phyloP scores from a whole-genome alignment of 2,329 filamentous ascomycete species.

The Xylaria sp. region DNA sequence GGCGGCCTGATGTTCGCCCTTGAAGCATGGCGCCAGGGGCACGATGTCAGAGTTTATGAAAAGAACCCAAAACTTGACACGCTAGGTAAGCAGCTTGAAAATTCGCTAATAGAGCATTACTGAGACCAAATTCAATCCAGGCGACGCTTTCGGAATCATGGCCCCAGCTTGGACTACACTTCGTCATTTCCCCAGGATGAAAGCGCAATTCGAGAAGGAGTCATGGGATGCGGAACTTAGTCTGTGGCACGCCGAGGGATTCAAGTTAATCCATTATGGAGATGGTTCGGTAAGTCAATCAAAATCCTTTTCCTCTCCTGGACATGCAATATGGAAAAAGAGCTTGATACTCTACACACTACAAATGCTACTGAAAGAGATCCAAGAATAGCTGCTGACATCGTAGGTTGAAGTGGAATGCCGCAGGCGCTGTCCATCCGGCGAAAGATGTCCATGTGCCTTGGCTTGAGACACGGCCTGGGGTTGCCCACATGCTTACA shows the following conservation, averaged over 20 bases:
- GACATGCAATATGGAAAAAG: background rate
- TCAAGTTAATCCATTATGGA: background rate
- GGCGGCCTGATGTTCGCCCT: constrained; percentile 25
- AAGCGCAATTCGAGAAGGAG: constrained; percentile 9
- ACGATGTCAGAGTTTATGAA: constrained; percentile 27
- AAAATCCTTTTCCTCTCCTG: background rate
- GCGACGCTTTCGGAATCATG: background rate
- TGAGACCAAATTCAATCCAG: background rate
- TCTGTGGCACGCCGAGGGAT: background rate
- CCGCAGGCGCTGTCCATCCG: background rate
- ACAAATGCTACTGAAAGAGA: no score
- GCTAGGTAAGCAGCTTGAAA: background rate
- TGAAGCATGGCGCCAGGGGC: constrained; percentile 31
- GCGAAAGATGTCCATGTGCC: constrained; percentile 12
- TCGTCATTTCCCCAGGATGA: constrained; percentile 17
- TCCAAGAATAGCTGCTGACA: background rate
- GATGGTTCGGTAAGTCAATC: background rate
- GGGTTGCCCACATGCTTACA: constrained; percentile 1
- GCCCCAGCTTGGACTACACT: constrained; percentile 9
- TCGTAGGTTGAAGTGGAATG: constrained; percentile 2
- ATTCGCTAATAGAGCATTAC: background rate
- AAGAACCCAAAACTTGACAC: constrained; percentile 1
- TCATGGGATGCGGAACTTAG: constrained; percentile 9
- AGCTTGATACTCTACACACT: background rate
- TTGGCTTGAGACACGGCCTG: constrained; percentile 4